phyloP scores from a whole-genome alignment of 495 filamentous ascomycete species.

The Tetracladium marchalianum region DNA sequence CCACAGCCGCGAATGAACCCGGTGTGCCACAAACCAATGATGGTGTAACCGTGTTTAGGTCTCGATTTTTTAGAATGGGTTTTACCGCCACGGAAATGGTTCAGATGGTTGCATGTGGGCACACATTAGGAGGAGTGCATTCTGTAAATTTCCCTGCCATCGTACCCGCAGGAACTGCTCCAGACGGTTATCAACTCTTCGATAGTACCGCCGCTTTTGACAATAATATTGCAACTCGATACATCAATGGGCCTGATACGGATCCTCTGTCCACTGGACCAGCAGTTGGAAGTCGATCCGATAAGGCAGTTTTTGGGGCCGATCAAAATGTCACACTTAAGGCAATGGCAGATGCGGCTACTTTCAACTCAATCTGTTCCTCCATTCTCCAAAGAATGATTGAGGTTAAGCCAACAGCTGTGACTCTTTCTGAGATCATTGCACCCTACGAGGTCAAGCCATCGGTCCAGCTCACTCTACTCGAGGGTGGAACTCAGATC shows the following conservation, averaged over 20 bases:
- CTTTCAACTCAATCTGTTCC: slow-evolving; percentile 37
- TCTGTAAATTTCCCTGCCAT: slow-evolving; percentile 42
- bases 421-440: slow-evolving; percentile 40
- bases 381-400: slow-evolving; percentile 49
- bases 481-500: slow-evolving; percentile 24
- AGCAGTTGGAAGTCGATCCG: slow-evolving; percentile 31
- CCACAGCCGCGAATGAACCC: slow-evolving; percentile 32
- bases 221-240: slow-evolving; percentile 45
- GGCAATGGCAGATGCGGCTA: slow-evolving; percentile 30
- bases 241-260: slow-evolving; percentile 38
- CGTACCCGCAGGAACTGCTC: slow-evolving; percentile 32
- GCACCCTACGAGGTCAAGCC: slow-evolving; percentile 51
- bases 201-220: slow-evolving; percentile 40
- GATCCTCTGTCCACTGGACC: slow-evolving; percentile 44
- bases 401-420: slow-evolving; percentile 41
- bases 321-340: slow-evolving; percentile 47
- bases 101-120: slow-evolving; percentile 49
- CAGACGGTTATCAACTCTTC: slow-evolving; percentile 33
- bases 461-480: slow-evolving; percentile 29
- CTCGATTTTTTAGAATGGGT: slow-evolving; percentile 48
- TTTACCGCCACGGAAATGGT: slow-evolving; percentile 49
- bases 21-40: slow-evolving; percentile 54
- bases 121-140: slow-evolving; percentile 53
- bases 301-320: slow-evolving; percentile 45
- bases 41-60: slow-evolving; percentile 34